Evolutionary conservation across 2,329 filamentous ascomycete genomes (phyloP).

Genomic region (Claviceps arundinis): DNA sequence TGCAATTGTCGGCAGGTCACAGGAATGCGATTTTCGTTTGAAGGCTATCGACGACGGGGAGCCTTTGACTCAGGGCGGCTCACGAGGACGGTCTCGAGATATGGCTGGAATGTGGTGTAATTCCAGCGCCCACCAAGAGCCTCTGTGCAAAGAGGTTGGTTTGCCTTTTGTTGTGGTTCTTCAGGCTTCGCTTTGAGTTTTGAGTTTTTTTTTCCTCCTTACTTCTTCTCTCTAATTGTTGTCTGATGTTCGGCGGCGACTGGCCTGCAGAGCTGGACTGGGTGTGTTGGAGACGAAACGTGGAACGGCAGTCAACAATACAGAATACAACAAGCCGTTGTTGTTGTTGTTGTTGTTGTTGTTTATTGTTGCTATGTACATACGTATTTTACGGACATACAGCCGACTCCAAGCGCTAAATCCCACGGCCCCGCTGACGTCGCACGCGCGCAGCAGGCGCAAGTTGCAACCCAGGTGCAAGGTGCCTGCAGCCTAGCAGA

Average conservation of each 20-base stretch:
- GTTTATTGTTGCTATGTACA: background rate
- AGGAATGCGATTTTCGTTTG: slow-evolving; percentile 15
- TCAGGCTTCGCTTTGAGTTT: background rate
- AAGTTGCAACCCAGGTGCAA: too few species aligned
- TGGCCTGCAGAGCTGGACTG: slow-evolving; percentile 1
- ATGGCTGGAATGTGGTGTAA: background rate
- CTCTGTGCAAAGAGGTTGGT: background rate
- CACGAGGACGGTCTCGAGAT: background rate
- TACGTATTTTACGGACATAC: too few species aligned
- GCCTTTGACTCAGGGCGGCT: background rate
- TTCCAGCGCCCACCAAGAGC: background rate
- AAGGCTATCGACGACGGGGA: background rate
- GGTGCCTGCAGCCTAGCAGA: too few species aligned
- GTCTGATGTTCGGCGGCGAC: background rate
- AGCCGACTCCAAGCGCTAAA: too few species aligned
- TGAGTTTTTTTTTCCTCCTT: background rate
- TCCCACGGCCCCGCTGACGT: too few species aligned
- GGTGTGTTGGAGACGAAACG: background rate
- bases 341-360: background rate
- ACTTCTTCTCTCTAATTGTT: background rate
- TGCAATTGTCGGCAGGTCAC: slow-evolving; percentile 9
- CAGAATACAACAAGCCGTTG: background rate
- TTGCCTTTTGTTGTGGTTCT: background rate
- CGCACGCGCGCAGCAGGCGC: too few species aligned
- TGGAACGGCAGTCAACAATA: background rate